Conservation (phyloP, 1,284 basidiomycete genomes). For the Dichomitus squalens region DNA sequence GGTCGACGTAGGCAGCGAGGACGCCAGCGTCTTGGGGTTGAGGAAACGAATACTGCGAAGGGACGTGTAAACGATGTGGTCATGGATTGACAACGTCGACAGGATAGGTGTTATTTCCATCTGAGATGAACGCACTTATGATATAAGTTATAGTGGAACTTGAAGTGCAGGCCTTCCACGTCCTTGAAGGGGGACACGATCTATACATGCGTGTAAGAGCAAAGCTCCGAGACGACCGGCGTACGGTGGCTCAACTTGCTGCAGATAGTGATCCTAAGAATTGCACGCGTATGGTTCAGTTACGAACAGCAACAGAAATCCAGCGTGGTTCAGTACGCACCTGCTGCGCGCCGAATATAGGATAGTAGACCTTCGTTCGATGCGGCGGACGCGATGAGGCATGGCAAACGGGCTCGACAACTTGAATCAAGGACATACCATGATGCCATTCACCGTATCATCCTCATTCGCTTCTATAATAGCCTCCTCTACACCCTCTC, state of each 20-base stretch:
- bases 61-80: background rate
- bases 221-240: background rate
- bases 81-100: background rate
- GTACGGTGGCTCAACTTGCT: conserved; percentile 60
- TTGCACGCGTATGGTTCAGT: conserved; percentile 10
- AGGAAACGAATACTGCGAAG: conserved; percentile 73
- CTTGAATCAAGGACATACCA: conserved; percentile 61
- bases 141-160: conserved; percentile 96
- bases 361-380: conserved; percentile 80
- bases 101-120: background rate
- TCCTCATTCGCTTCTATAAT: conserved; percentile 96
- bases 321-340: conserved; percentile 43
- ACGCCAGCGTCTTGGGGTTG: conserved; percentile 62
- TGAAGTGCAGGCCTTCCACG: conserved; percentile 95
- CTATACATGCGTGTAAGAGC: conserved; percentile 40
- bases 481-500: conserved; percentile 88
- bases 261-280: conserved; percentile 90
- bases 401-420: background rate
- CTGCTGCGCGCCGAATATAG: conserved; percentile 87
- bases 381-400: background rate
- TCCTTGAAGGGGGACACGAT: conserved; percentile 96
- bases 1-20: conserved; percentile 39
- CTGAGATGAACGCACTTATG: conserved; percentile 83
- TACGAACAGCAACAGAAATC: background rate
- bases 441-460: conserved; percentile 87